These are phyloP conservation scores for Trametes elegans DNA, from an alignment of 768 basidiomycete species.

Conservation along the genomic window DNA sequence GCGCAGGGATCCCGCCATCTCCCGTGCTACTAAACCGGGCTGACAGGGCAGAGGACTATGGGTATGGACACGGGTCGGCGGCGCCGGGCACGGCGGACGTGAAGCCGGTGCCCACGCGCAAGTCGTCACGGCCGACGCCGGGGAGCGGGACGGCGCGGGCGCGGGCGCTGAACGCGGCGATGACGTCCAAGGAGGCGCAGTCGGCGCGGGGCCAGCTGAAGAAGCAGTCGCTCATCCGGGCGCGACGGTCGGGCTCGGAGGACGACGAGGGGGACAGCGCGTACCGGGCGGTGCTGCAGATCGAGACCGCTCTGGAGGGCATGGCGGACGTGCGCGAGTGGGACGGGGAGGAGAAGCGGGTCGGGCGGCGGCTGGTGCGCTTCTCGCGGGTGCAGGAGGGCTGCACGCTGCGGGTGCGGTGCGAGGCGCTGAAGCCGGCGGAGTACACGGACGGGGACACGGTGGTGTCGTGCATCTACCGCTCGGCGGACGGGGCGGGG, in stretches of 20 bases:
- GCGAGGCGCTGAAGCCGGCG: constrained; percentile 69
- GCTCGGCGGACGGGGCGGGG: constrained; percentile 60
- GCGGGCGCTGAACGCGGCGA: constrained; percentile 7
- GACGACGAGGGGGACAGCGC: constrained; percentile 38
- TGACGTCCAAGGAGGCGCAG: constrained; percentile 4
- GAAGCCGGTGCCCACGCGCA: constrained; percentile 31
- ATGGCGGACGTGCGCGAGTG: constrained; percentile 50
- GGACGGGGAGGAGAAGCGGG: constrained; percentile 61
- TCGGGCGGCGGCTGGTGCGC: constrained; percentile 81
- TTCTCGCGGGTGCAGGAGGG: constrained; percentile 81
- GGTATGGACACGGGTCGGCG: constrained; percentile 1
- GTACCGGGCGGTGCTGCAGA: constrained; percentile 48
- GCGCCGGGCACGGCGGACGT: constrained; percentile 8
- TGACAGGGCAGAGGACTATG: constrained; percentile 1
- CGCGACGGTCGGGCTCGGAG: constrained; percentile 25
- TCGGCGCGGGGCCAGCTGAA: constrained; percentile 16
- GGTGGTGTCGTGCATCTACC: constrained; percentile 94
- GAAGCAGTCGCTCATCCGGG: constrained; percentile 25
- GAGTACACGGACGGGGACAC: constrained; percentile 73
- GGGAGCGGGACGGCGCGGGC: constrained; percentile 9
- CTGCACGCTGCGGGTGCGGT: constrained; percentile 71
- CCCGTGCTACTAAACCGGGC: constrained; percentile 14
- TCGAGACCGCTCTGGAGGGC: constrained; percentile 53
- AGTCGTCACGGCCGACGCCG: constrained; percentile 35
- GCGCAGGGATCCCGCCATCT: constrained; percentile 6